These are phyloP conservation scores for Oryza nivara DNA, from an alignment of 176 grass and related monocot genomes.

Conservation along the genomic window DNA sequence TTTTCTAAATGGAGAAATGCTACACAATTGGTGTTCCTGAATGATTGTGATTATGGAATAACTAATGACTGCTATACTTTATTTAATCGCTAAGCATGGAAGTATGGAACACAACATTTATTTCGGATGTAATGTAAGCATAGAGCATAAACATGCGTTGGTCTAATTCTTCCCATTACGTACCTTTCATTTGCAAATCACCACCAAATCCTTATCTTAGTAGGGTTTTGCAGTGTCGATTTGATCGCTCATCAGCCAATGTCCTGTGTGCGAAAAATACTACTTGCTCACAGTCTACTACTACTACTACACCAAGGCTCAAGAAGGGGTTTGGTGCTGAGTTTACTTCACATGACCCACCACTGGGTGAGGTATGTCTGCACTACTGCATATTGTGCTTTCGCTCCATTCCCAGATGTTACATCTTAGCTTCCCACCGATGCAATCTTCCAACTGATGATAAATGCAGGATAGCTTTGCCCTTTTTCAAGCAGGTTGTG, in stretches of 20 bases:
- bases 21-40: neutral
- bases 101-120: neutral
- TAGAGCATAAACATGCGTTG: neutral
- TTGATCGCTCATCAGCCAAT: slow-evolving; percentile 34
- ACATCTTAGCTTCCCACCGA: neutral
- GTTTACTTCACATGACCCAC: slow-evolving; percentile 30
- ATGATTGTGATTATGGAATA: neutral
- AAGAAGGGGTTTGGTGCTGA: slow-evolving; percentile 29
- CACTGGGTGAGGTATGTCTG: neutral
- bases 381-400: slow-evolving; percentile 15
- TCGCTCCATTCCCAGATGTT: slow-evolving; percentile 15
- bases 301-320: neutral
- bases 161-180: neutral
- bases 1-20: neutral
- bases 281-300: neutral
- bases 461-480: neutral
- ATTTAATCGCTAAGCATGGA: neutral
- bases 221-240: slow-evolving; percentile 1
- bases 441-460: neutral
- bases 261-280: neutral
- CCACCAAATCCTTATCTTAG: neutral
- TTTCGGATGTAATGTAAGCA: neutral
- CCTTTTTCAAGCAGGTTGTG: neutral
- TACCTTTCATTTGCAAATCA: slow-evolving; percentile 13
- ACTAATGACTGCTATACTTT: neutral